Base-by-base conservation (phyloP, 257 asterid genomes). In the Jasminum sambac region DNA sequence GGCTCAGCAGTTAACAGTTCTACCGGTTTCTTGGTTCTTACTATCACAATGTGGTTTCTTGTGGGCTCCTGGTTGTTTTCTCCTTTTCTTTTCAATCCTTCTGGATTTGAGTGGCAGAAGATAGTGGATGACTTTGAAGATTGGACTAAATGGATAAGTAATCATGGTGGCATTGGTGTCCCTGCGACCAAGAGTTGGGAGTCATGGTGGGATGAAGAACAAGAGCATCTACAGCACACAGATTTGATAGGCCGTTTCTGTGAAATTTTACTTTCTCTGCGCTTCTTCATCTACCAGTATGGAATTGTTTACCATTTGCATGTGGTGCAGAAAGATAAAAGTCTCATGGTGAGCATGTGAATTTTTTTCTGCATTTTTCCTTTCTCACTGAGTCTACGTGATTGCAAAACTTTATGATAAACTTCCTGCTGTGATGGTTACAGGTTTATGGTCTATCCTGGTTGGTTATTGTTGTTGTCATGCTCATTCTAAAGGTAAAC, bases 131-230 rank as follows among this genome's bases (percentile, higher is more conserved):
- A 93, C 80, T 86, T 86, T 73, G 97, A 90, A 5, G 98, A 93
- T 65, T 93, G 98, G 98, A 74, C 78, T 34, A 93, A 89, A 86
- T 93, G 98, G 98, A 89, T 93, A 71, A 78, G 76, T 39, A 86
- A 78, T 67, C 76, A 76, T 10, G 98, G 98, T 50, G 97, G 98
- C 36, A 86, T 93, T 24, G 98, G 98, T 40, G 93, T 93, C 48
- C 96, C 96, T 0, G 89, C 96, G 36, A 77, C 76, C 74, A 90
- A 93, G 87, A 93, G 98, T 71, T 93, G 98, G 98, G 98, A 93
- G 72, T 93, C 98, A 1, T 93, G 98, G 98, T 93, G 98, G 98
- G 83, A 84, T 6, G 97, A 90, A 79, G 98, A 93, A 84, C 98
- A 88, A 71, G 96, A 88, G 74, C 99, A 94, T 80, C 95, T 94